Percentiles rank a stretch among this genome's conserved stretches.
phyloP scores from a whole-genome alignment of 495 filamentous ascomycete species.

The Lasiosphaeria miniovina region DNA sequence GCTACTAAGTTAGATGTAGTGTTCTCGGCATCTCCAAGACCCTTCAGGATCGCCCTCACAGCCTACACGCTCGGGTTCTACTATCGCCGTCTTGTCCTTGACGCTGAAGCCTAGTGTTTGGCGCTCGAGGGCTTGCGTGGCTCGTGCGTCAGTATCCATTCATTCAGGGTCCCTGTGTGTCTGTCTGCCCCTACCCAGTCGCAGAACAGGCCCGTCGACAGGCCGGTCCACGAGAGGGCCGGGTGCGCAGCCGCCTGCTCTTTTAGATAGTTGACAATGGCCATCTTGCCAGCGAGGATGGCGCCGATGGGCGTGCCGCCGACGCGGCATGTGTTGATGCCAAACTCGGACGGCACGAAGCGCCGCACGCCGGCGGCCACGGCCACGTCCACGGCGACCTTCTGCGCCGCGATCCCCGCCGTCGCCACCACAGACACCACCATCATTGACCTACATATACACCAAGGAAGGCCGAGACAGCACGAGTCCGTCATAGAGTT shows the following conservation, averaged over 20 bases:
- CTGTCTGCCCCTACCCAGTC: constrained; percentile 41
- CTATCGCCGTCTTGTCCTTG: constrained; percentile 37
- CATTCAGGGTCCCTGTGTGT: background rate
- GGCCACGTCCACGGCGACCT: constrained; percentile 56
- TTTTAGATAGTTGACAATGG: constrained; percentile 47
- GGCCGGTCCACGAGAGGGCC: constrained; percentile 49
- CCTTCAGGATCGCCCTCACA: too few species aligned
- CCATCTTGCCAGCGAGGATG: constrained; percentile 50
- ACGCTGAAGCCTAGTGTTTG: constrained; percentile 41
- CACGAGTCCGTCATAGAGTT: too few species aligned
- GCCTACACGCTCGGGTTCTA: constrained; percentile 28
- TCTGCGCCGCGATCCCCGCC: constrained; percentile 38
- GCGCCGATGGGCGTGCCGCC: constrained; percentile 33
- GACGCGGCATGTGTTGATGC: constrained; percentile 44
- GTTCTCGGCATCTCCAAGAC: too few species aligned
- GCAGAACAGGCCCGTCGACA: constrained; percentile 51
- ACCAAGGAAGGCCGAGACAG: too few species aligned
- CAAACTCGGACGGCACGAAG: constrained; percentile 66
- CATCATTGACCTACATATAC: too few species aligned
- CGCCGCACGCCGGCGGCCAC: constrained; percentile 57
- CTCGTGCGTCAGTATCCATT: background rate
- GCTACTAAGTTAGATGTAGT: too few species aligned
- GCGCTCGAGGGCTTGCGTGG: constrained; percentile 35
- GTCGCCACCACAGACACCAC: constrained; percentile 51
- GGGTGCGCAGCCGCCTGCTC: constrained; percentile 35